phyloP scores from a whole-genome alignment of 2,329 filamentous ascomycete genomes.

The Phialophora expanda region DNA sequence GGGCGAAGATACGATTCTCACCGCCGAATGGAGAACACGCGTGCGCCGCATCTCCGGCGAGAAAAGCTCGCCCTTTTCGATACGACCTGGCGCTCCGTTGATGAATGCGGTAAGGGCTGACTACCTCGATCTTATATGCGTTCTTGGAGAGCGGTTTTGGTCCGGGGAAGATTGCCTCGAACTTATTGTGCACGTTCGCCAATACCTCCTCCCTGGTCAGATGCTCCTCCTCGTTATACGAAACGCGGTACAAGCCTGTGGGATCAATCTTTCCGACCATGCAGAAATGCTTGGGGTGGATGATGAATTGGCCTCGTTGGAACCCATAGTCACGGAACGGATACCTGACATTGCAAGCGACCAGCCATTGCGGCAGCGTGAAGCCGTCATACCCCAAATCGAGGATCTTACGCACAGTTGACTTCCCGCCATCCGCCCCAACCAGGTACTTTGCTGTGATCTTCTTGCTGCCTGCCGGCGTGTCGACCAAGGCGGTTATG shows the following conservation, averaged over 20 bases:
- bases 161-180: slow-evolving; percentile 63
- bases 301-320: slow-evolving; percentile 55
- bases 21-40: slow-evolving; percentile 57
- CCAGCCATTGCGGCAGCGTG: slow-evolving; percentile 42
- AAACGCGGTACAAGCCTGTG: slow-evolving; percentile 67
- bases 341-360: slow-evolving; percentile 38
- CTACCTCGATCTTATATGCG: slow-evolving; percentile 62
- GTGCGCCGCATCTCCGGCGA: slow-evolving; percentile 67
- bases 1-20: slow-evolving; percentile 19
- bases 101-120: slow-evolving; percentile 66
- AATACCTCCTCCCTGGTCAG: slow-evolving; percentile 61
- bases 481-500: slow-evolving; percentile 17
- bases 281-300: slow-evolving; percentile 66
- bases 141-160: slow-evolving; percentile 56
- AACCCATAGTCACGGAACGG: slow-evolving; percentile 45
- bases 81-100: slow-evolving; percentile 64
- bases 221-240: slow-evolving; percentile 63
- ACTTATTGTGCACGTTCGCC: slow-evolving; percentile 60
- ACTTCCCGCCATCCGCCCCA: slow-evolving; percentile 52
- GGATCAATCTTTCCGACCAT: slow-evolving; percentile 66
- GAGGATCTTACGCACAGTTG: slow-evolving; percentile 44
- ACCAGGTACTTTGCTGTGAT: slow-evolving; percentile 56
- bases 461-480: slow-evolving; percentile 13
- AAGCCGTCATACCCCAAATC: slow-evolving; percentile 43
- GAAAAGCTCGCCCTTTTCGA: slow-evolving; percentile 61